Conservation (phyloP, 169 alveolate genomes). For the Besnoitia besnoiti region DNA sequence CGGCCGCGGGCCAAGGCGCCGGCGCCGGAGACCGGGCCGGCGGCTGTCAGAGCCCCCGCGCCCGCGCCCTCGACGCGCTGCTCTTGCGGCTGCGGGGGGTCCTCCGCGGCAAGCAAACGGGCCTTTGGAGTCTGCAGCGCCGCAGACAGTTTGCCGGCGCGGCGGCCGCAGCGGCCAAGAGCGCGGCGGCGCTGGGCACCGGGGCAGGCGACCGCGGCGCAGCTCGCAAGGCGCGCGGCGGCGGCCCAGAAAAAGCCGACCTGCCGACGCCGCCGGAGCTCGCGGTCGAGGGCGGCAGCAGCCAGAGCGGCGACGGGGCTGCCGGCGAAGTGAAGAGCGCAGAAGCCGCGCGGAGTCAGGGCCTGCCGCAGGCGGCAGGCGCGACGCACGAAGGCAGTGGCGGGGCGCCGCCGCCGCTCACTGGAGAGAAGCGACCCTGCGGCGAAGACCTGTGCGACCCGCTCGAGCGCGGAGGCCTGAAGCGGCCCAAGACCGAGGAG, state of each 20-base stretch:
- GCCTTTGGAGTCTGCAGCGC: not conserved
- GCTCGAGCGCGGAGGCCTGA: no score
- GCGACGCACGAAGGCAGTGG: no score
- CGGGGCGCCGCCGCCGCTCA: no score
- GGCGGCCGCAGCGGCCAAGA: not conserved
- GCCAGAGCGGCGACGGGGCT: slow-evolving; percentile 3
- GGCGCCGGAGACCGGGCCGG: not conserved
- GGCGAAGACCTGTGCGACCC: no score
- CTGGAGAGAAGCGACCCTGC: no score
- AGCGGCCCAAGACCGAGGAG: no score
- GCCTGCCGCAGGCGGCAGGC: no score
- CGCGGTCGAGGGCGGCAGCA: no score
- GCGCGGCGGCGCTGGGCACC: not conserved
- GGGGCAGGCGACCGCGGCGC: not conserved
- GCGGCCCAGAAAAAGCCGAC: no score
- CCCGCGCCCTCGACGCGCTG: slow-evolving; percentile 59
- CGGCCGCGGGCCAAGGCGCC: not conserved
- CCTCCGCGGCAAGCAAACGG: slow-evolving; percentile 50
- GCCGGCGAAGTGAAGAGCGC: not conserved
- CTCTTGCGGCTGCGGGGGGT: slow-evolving; percentile 40
- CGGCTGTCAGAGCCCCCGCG: slow-evolving; percentile 50
- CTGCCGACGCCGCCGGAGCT: no score
- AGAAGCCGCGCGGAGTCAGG: not conserved
- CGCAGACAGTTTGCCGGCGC: not conserved
- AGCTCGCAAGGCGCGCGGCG: not conserved